Conservation (phyloP, 225 moss, liverwort and hornwort species). For the Straminergon stramineum region DNA sequence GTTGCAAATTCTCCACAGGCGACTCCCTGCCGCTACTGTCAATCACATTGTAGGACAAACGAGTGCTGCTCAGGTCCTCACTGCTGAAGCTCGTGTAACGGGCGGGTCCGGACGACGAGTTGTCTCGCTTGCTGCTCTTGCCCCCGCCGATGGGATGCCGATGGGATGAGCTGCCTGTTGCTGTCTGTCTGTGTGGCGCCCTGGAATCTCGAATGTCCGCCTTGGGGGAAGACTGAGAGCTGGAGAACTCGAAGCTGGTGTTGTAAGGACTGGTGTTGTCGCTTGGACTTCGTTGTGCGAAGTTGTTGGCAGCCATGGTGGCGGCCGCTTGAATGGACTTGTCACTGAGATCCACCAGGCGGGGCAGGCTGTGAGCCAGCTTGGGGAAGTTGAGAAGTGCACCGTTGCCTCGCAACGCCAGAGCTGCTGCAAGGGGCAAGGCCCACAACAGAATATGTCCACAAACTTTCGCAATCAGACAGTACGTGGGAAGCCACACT, state of each 20-base stretch:
- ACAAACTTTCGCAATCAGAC: neutral
- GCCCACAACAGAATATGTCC: neutral
- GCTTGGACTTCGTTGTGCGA: constrained; percentile 16
- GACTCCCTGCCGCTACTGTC: constrained; percentile 9
- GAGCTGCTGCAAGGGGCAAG: constrained; percentile 30
- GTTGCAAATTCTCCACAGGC: constrained; percentile 10
- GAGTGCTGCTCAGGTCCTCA: neutral
- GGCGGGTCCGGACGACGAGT: neutral
- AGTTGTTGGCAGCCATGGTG: constrained; percentile 40
- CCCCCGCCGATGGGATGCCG: neutral
- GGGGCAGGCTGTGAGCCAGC: constrained; percentile 31
- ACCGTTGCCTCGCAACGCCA: constrained; percentile 36
- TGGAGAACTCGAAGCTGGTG: neutral
- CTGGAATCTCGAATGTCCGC: neutral
- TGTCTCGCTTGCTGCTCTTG: neutral
- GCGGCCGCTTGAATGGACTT: constrained; percentile 56
- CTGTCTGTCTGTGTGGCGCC: neutral
- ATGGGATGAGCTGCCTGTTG: neutral
- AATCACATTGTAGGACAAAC: neutral
- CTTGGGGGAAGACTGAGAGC: neutral
- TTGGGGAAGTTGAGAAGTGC: constrained; percentile 47
- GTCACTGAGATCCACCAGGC: constrained; percentile 30
- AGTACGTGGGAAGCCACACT: neutral
- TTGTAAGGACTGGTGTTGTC: constrained; percentile 1
- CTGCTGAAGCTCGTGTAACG: neutral